phyloP scores from a whole-genome alignment of 1,284 basidiomycete genomes.

The Thecaphora thlaspeos region DNA sequence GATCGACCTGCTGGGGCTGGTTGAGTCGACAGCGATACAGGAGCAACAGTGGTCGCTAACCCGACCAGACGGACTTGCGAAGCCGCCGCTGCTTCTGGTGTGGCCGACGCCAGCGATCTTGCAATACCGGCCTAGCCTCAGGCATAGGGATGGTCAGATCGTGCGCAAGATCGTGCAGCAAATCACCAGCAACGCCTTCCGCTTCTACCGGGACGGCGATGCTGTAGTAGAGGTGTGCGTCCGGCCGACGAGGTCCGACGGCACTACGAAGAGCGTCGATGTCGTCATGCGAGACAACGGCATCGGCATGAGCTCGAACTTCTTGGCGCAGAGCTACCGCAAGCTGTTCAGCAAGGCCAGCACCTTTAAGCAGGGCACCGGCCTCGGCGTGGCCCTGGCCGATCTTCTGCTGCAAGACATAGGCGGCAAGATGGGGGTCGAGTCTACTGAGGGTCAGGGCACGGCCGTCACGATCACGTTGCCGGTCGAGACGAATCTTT shows the following conservation, averaged over 20 bases:
- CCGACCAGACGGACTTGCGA: background rate
- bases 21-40: background rate
- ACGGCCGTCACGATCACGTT: background rate
- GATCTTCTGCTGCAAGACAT: background rate
- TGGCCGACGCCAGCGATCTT: no score
- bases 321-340: background rate
- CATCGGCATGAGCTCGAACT: background rate
- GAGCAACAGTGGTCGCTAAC: background rate
- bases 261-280: background rate
- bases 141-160: background rate
- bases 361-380: slow-evolving; percentile 1
- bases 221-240: background rate
- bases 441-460: background rate
- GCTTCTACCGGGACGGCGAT: background rate
- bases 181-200: background rate
- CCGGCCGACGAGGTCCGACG: background rate
- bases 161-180: slow-evolving; percentile 1
- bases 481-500: background rate
- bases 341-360: background rate
- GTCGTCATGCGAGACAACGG: background rate
- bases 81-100: background rate
- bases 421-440: background rate
- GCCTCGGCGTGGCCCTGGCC: background rate
- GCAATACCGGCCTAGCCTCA: no score
- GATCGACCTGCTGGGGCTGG: background rate